Base-by-base conservation (phyloP, 768 basidiomycete genomes). In the Kwoniella pini region DNA sequence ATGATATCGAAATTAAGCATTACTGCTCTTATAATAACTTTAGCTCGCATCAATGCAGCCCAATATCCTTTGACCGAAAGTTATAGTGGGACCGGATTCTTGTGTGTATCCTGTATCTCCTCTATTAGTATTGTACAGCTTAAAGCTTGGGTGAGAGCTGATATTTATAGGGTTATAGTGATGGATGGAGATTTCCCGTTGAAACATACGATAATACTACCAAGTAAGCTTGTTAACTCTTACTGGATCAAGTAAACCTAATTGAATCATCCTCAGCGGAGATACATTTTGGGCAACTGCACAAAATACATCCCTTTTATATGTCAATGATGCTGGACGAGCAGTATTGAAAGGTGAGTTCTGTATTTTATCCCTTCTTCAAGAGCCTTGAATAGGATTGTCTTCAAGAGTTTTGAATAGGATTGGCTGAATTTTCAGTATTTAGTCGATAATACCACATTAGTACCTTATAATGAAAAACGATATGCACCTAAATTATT, bases 381-480 rank as follows among this genome's bases (percentile, higher is more conserved):
- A n/a, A n/a, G n/a, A n/a, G n/a, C n/a, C n/a, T n/a, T n/a, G n/a
- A n/a, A n/a, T n/a, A n/a, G n/a, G n/a, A n/a, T n/a, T n/a, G n/a
- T n/a, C n/a, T n/a, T n/a, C n/a, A n/a, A n/a, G n/a, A n/a, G n/a
- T n/a, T n/a, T n/a, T n/a, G n/a, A 21, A 13, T 39, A 26, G 26
- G 44, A 21, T 9, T 45, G 21, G 44, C 21, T 9, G 9, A 17
- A 3, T 30, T 19, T 5, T 42, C 11, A n/a, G n/a, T n/a, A n/a
- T n/a, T 24, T 44, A 72, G 75, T 76, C 51, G 75, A 76, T 66
- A 76, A 74, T 38, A 70, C 69, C 33, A 46, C 68, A 2, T 52
- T 50, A 30, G 74, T 79, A 21, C 61, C 67, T 9, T 76, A 74
- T 58, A 76, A 76, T 55, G 76, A 79, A 33, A 77, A 77, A 39